Evolutionary conservation across 176 grass and related monocot genomes (phyloP).

Genomic region (Triticum dicoccoides): DNA sequence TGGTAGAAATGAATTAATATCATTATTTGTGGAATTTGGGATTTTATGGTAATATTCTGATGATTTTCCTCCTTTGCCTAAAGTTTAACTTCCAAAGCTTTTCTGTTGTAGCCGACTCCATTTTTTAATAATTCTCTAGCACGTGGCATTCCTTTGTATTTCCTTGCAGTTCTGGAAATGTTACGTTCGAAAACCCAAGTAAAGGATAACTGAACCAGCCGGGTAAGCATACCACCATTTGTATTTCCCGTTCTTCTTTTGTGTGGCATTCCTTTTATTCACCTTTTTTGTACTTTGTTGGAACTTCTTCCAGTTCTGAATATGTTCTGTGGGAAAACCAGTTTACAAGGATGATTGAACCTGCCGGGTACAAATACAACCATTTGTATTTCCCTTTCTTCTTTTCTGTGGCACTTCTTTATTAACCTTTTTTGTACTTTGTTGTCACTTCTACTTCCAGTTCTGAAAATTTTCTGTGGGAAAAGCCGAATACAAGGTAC

Average conservation of each 20-base stretch:
- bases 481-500: too few species aligned
- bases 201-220: constrained; percentile 34
- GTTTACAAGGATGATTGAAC: constrained; percentile 25
- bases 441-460: constrained; percentile 30
- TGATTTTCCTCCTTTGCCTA: background rate
- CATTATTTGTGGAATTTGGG: background rate
- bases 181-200: background rate
- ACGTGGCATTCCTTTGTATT: background rate
- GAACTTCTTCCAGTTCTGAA: constrained; percentile 46
- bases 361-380: constrained; percentile 43
- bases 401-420: background rate
- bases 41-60: background rate
- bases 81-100: background rate
- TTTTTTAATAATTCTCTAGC: constrained; percentile 7
- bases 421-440: background rate
- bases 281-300: background rate
- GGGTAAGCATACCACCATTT: constrained; percentile 43
- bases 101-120: background rate
- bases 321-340: background rate
- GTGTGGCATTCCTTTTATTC: background rate
- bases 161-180: constrained; percentile 40
- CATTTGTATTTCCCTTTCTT: background rate
- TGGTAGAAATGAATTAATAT: background rate
- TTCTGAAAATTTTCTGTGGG: constrained; percentile 10
- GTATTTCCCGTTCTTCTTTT: background rate